A percentile compares a stretch with the other conserved stretches of the same genome.
phyloP scores from a whole-genome alignment of 345 rosid genomes.

The Camelina hispida region DNA sequence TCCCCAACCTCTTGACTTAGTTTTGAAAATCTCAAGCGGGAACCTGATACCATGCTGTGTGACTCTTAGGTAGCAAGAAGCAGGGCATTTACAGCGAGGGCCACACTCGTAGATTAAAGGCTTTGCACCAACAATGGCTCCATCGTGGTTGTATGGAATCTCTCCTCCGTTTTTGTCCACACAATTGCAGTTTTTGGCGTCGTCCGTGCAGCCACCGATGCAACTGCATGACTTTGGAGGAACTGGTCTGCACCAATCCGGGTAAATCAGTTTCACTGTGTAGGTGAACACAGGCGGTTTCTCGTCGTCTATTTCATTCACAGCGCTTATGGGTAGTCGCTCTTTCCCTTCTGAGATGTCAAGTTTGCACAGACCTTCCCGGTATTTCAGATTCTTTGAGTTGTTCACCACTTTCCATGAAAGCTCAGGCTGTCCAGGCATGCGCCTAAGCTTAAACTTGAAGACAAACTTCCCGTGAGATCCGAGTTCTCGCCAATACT shows the following conservation, averaged over 20 bases:
- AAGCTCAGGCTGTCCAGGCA: constrained; percentile 83
- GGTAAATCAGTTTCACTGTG: constrained; percentile 58
- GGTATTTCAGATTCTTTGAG: constrained; percentile 47
- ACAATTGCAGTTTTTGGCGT: constrained; percentile 57
- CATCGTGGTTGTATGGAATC: constrained; percentile 78
- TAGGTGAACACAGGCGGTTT: constrained; percentile 72
- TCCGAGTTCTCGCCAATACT: constrained; percentile 63
- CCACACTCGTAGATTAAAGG: constrained; percentile 83
- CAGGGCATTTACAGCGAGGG: constrained; percentile 75
- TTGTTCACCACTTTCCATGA: constrained; percentile 80
- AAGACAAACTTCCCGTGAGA: constrained; percentile 75
- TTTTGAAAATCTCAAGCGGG: constrained; percentile 83
- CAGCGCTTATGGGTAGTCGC: constrained; percentile 55
- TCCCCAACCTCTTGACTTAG: constrained; percentile 88
- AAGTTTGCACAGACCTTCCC: constrained; percentile 69
- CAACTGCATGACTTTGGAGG: constrained; percentile 70
- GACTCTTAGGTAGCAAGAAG: constrained; percentile 78
- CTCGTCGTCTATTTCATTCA: constrained; percentile 74
- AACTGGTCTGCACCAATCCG: constrained; percentile 53
- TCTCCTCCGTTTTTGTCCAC: constrained; percentile 70
- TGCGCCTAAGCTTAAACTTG: constrained; percentile 66
- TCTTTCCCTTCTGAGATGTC: constrained; percentile 80
- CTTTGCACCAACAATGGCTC: constrained; percentile 71
- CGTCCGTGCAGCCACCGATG: constrained; percentile 59
- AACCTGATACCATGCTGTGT: constrained; percentile 73